These are phyloP conservation scores for Penicillium sp. DNA, from an alignment of 2,329 filamentous ascomycete genomes.

Conservation along the genomic window DNA sequence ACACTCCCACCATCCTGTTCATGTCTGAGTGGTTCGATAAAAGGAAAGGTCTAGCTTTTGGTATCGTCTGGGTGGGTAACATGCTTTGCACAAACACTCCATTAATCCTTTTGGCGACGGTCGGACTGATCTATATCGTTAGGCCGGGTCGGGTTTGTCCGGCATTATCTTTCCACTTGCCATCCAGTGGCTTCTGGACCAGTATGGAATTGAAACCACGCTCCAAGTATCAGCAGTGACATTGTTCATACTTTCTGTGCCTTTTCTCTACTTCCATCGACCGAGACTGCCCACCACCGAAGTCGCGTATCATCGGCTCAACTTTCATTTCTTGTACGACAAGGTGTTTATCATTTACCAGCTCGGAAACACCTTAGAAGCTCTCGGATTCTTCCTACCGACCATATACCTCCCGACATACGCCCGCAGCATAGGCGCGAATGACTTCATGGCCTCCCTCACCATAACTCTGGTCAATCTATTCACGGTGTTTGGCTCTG, in stretches of 20 bases:
- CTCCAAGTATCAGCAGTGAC: conserved; percentile 27
- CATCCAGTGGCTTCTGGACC: conserved; percentile 31
- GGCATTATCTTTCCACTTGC: conserved; percentile 32
- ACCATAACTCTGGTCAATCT: conserved; percentile 33
- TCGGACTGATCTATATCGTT: neutral
- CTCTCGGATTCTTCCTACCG: conserved; percentile 37
- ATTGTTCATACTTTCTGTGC: conserved; percentile 39
- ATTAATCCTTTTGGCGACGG: neutral
- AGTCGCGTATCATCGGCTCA: conserved; percentile 24
- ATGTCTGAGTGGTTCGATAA: conserved; percentile 52
- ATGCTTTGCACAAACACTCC: neutral
- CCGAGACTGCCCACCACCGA: conserved; percentile 25
- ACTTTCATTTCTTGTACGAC: conserved; percentile 32
- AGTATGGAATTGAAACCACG: conserved; percentile 26
- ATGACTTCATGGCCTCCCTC: conserved; percentile 20
- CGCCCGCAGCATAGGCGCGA: conserved; percentile 22
- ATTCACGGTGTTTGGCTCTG: conserved; percentile 30
- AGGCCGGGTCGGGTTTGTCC: conserved; percentile 33
- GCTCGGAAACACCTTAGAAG: conserved; percentile 34
- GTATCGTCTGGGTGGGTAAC: conserved; percentile 44
- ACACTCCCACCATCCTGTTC: conserved; percentile 46
- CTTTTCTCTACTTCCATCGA: conserved; percentile 35
- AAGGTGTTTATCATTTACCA: conserved; percentile 36
- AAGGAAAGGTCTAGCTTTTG: conserved; percentile 49
- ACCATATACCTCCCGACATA: conserved; percentile 36